Base-by-base conservation (phyloP, 768 basidiomycete genomes). In the Rhodotorula kratochvilovae region DNA sequence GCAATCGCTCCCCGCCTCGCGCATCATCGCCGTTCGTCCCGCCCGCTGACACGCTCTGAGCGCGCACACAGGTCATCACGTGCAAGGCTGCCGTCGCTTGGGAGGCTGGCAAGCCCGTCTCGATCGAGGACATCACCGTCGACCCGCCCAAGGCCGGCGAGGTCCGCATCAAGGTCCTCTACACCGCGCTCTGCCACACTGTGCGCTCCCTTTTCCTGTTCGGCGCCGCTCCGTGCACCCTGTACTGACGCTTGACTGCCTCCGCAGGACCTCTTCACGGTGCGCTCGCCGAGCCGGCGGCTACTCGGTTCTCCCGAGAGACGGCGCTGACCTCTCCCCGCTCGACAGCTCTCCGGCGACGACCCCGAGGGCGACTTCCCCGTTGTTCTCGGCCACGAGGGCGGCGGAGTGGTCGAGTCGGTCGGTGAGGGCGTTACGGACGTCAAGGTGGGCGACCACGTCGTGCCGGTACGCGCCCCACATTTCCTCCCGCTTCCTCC, bases 121-220 rank as follows among this genome's bases (percentile, higher is more conserved):
- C 88, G 78, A 83, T 97, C 77, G 95, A 98, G 81, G 87, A 92
- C 51, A 87, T 99, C 76, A 89, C 96, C 77, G 96, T 99, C 31
- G 90, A 90, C 29, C 94, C 95, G 59, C 96, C 96, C 51, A 84
- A 83, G 71, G 88, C 89, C 42, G 85, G 89, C 80, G 96, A 99
- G 84, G 96, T 99, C 78, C 84, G 96, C 70, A 91, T 99, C 80
- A 86, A 88, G 77, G 92, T 99, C 76, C 84, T 95, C 33, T 86
- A 92, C 84, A 96, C 92, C 59, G 96, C 94, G 71, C 90, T 99
- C 80, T 99, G 96, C 82, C 94, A 98, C 81, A 97, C 95, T 16
- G 78, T 82, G 48, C 61, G 81, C 68, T 16, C 81, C 53, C 61
- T 79, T 69, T 25, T 19, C 5, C 16, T 56, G 6, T 25, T 7